phyloP scores from a whole-genome alignment of 2,329 filamentous ascomycete genomes.

The Alternaria panax region DNA sequence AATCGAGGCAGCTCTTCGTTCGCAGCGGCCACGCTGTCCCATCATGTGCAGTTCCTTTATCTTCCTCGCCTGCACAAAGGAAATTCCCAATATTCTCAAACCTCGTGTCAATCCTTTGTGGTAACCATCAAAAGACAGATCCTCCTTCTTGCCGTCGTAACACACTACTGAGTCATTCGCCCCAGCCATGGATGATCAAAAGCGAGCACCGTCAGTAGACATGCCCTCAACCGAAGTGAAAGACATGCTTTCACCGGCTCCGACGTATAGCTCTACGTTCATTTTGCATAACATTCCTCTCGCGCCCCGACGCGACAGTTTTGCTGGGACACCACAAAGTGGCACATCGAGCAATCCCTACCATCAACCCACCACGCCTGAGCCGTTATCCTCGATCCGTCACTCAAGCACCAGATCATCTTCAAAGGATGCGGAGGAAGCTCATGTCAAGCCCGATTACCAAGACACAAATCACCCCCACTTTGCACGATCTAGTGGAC shows the following conservation, averaged over 20 bases:
- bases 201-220: slow-evolving; percentile 21
- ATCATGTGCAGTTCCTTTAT: slow-evolving; percentile 2
- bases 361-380: slow-evolving; percentile 1
- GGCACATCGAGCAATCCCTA: slow-evolving; percentile 2
- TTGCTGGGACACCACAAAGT: neutral
- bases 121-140: neutral
- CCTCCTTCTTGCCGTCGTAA: neutral
- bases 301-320: slow-evolving; percentile 1
- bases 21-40: neutral
- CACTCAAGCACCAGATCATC: neutral
- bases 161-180: neutral
- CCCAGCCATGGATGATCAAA: slow-evolving; percentile 16
- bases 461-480: slow-evolving; percentile 17
- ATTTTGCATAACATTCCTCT: slow-evolving; percentile 1
- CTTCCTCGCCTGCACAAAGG: neutral
- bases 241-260: slow-evolving; percentile 28
- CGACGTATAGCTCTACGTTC: slow-evolving; percentile 32
- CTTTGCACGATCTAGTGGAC: slow-evolving; percentile 7
- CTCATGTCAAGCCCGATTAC: slow-evolving; percentile 15
- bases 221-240: slow-evolving; percentile 21
- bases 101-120: neutral
- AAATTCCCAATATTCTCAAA: neutral
- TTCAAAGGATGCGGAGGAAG: neutral
- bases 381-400: neutral
- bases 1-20: slow-evolving; percentile 2